phyloP scores from a whole-genome alignment of 352 stramenopile species.

The Globisporangium okanoganense region DNA sequence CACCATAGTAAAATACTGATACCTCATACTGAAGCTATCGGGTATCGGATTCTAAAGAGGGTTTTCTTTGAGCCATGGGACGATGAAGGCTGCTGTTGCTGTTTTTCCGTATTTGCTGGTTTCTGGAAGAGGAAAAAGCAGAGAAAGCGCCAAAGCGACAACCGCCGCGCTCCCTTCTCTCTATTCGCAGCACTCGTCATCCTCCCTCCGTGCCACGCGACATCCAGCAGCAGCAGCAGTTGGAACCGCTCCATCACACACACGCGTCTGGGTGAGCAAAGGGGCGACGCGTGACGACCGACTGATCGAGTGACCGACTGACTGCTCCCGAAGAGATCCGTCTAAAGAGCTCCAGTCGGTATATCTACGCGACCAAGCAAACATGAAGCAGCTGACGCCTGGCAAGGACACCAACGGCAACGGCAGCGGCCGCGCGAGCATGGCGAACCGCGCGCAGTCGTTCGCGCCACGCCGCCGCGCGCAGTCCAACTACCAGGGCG shows the following conservation, averaged over 20 bases:
- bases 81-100: too few species aligned
- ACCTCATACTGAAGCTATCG: too few species aligned
- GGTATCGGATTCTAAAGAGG: too few species aligned
- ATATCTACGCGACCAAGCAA: too few species aligned
- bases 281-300: neutral
- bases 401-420: slow-evolving; percentile 1
- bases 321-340: too few species aligned
- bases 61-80: too few species aligned
- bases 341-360: too few species aligned
- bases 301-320: neutral
- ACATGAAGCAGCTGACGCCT: slow-evolving; percentile 11
- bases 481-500: slow-evolving; percentile 76
- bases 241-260: too few species aligned
- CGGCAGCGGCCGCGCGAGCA: slow-evolving; percentile 11
- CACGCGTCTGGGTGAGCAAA: too few species aligned
- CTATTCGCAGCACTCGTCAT: slow-evolving; percentile 2
- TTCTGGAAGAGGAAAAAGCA: neutral
- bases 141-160: slow-evolving; percentile 3
- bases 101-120: neutral
- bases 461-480: slow-evolving; percentile 42
- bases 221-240: neutral
- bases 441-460: slow-evolving; percentile 14
- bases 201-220: neutral
- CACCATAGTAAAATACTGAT: too few species aligned
- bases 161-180: neutral